Base-by-base conservation (phyloP, 495 filamentous ascomycete species). In the Podospora pseudoanserina region DNA sequence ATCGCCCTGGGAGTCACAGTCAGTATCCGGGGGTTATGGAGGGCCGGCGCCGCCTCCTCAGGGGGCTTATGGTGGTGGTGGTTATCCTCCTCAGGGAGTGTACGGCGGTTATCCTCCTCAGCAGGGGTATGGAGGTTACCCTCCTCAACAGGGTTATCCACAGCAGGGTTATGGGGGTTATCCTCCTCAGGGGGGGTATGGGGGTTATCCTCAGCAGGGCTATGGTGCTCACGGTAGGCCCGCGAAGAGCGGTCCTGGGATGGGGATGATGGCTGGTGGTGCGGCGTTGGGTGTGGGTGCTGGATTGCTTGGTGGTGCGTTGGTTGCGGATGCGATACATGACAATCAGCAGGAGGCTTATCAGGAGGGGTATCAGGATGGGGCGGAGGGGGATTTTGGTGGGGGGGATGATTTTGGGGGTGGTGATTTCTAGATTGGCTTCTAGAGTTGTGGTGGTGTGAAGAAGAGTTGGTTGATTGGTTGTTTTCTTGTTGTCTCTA, bases 251-350 rank as follows among this genome's bases (percentile, higher is more conserved):
- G 84, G 82, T 55, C 75, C 82, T 56, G 88, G 89, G 0, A 83
- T 92, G 82, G 91, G 90, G 23, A 81, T 80, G 53, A 81, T 81
- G 57, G 86, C 81, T 1, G 91, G 91, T 59, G 91, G 86, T 28
- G 90, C 89, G 9, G 92, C 91, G 19, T 77, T 94, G 68, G 92
- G 92, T 76, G 73, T 92, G 9, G 92, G 91, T 60, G 92, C 88
- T 65, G 92, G 92, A 65, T 68, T 96, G 72, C 55, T 94, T 3
- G 92, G 91, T 68, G 92, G 91, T 13, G 79, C 82, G 70, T 60
- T 94, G 74, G 73, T 96, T 55, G 89, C 83, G 3, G 84, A 91
- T 73, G 88, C 86, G 11, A 80, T 92, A 59, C 75, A 87, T 58
- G 88, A 89, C 67, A 72, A 84, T 62, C 70, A 89, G 69, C 78